A percentile compares a stretch with the other conserved stretches of the same genome.
Evolutionary conservation across 2,329 filamentous ascomycete genomes (phyloP).

Genomic region (Juglanconis oblonga): DNA sequence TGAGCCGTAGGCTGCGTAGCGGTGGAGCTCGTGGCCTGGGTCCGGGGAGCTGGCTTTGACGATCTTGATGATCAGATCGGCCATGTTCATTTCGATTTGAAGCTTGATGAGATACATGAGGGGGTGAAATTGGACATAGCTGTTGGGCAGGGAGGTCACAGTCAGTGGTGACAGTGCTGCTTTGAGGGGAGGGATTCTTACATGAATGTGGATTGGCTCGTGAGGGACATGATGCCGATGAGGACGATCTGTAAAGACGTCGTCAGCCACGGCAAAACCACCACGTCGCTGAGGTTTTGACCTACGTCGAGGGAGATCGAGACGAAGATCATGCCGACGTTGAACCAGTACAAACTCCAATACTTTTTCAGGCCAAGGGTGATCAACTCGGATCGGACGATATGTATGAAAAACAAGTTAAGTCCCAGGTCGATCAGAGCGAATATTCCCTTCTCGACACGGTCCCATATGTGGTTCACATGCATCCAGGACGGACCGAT

Average conservation of each 20-base stretch:
- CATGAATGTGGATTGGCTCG: slow-evolving; percentile 38
- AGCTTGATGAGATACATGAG: slow-evolving; percentile 46
- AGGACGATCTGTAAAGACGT: slow-evolving; percentile 25
- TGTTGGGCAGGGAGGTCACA: slow-evolving; percentile 1
- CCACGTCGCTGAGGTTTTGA: neutral
- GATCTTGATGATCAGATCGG: slow-evolving; percentile 43
- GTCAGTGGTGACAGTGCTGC: neutral
- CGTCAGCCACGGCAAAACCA: neutral
- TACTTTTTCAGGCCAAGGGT: slow-evolving; percentile 45
- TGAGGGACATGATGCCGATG: slow-evolving; percentile 44
- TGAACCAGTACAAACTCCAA: slow-evolving; percentile 41
- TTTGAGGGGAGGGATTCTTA: slow-evolving; percentile 16
- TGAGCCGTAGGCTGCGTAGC: neutral
- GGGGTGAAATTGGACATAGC: slow-evolving; percentile 47
- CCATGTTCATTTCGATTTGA: slow-evolving; percentile 51
- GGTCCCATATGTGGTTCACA: slow-evolving; percentile 48
- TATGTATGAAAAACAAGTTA: slow-evolving; percentile 46
- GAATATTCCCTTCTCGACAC: slow-evolving; percentile 45
- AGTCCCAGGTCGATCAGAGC: slow-evolving; percentile 40
- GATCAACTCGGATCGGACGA: slow-evolving; percentile 41
- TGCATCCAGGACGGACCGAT: slow-evolving; percentile 33
- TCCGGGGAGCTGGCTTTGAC: slow-evolving; percentile 18
- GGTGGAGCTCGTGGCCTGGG: neutral
- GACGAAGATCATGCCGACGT: slow-evolving; percentile 41
- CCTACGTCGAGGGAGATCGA: slow-evolving; percentile 41